Evolutionary conservation across 352 stramenopile genomes (phyloP).

Genomic region (Plasmopara muralis): DNA sequence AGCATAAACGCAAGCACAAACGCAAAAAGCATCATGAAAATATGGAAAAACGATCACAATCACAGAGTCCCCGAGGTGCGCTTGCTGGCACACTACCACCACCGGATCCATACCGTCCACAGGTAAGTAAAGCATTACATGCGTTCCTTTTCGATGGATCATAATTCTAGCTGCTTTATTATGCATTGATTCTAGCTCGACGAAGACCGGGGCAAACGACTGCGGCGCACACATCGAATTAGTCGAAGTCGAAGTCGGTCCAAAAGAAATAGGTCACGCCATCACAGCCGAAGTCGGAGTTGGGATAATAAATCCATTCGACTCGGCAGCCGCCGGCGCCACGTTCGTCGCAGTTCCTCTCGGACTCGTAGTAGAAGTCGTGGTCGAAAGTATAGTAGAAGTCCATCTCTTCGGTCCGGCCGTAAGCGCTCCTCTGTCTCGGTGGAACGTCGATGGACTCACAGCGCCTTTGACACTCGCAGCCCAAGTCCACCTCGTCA

Average conservation of each 20-base stretch:
- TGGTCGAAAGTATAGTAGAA: slow-evolving; percentile 10
- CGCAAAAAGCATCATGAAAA: slow-evolving; percentile 18
- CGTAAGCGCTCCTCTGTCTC: slow-evolving; percentile 24
- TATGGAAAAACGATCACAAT: slow-evolving; percentile 14
- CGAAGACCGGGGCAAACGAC: slow-evolving; percentile 21
- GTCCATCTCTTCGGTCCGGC: slow-evolving; percentile 14
- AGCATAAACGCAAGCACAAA: slow-evolving; percentile 19
- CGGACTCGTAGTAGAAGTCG: slow-evolving; percentile 2
- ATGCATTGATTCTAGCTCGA: slow-evolving; percentile 33
- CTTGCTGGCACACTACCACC: slow-evolving; percentile 43
- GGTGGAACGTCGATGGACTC: slow-evolving; percentile 47
- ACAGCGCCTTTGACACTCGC: slow-evolving; percentile 63
- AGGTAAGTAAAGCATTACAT: slow-evolving; percentile 22
- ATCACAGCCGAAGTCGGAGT: slow-evolving; percentile 8
- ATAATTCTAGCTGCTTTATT: background rate
- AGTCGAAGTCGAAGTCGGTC: slow-evolving; percentile 18
- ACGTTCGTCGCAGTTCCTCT: slow-evolving; percentile 9
- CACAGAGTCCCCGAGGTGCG: slow-evolving; percentile 18
- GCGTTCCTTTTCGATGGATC: no score
- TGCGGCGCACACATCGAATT: background rate
- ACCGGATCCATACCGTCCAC: slow-evolving; percentile 51
- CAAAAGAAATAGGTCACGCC: slow-evolving; percentile 11
- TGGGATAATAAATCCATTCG: background rate
- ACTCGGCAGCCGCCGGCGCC: slow-evolving; percentile 1
- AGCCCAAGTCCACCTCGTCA: slow-evolving; percentile 65